Conservation (phyloP, 768 basidiomycete species). For the Hysterangium stoloniferum region DNA sequence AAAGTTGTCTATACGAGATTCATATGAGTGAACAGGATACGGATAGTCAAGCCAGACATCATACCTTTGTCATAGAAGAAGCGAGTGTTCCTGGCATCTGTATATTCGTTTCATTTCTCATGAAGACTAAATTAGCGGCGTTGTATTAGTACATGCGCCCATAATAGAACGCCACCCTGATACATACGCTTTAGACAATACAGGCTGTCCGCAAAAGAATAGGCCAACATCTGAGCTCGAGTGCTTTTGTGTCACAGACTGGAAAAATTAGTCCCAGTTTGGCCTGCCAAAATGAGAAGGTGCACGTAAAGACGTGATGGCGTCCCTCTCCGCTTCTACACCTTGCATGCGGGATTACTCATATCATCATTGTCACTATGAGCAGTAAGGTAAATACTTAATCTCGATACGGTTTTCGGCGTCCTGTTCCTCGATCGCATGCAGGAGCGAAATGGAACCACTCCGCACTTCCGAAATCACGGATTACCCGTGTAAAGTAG, state of each 20-base stretch:
- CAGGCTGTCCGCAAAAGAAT: slow-evolving; percentile 83
- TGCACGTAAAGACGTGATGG: slow-evolving; percentile 79
- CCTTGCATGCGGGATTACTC: slow-evolving; percentile 92
- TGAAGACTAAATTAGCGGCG: slow-evolving; percentile 37
- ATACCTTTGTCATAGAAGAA: slow-evolving; percentile 83
- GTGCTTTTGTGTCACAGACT: slow-evolving; percentile 71
- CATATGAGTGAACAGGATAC: too few relatives aligned
- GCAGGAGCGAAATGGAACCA: slow-evolving; percentile 92
- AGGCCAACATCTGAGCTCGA: slow-evolving; percentile 86
- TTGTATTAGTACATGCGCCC: background rate
- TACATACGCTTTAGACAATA: slow-evolving; percentile 44
- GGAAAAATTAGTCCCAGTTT: slow-evolving; percentile 73
- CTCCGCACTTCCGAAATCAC: slow-evolving; percentile 81
- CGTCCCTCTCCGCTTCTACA: slow-evolving; percentile 87
- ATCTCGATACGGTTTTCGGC: slow-evolving; percentile 80
- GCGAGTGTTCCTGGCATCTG: slow-evolving; percentile 61
- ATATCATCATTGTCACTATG: slow-evolving; percentile 87
- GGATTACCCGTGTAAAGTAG: slow-evolving; percentile 93
- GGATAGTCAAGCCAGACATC: too few relatives aligned
- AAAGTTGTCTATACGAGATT: too few relatives aligned
- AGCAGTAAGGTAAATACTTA: slow-evolving; percentile 86
- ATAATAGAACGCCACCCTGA: background rate
- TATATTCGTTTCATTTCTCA: slow-evolving; percentile 78
- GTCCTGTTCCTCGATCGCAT: slow-evolving; percentile 92
- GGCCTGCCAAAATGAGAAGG: slow-evolving; percentile 92